Percentiles rank a stretch among this genome's conserved stretches.
phyloP scores from a whole-genome alignment of 345 rosid species.

The Linum usitatissimum region DNA sequence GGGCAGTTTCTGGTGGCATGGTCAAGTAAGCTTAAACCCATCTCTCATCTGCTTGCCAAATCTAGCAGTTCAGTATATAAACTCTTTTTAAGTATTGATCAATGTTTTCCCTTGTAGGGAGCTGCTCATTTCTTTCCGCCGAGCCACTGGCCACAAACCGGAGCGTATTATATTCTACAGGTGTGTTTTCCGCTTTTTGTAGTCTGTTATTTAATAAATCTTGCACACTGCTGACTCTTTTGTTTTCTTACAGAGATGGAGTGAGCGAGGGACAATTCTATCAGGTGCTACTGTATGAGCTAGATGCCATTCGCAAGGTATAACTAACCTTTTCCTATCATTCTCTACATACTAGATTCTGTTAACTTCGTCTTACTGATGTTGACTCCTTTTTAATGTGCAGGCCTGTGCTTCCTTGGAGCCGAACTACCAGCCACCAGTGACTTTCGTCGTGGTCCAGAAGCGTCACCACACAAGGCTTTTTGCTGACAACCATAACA shows the following conservation, averaged over 20 bases:
- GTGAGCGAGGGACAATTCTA: constrained; percentile 42
- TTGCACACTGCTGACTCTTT: not conserved
- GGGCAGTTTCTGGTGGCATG: constrained; percentile 37
- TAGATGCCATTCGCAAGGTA: constrained; percentile 42
- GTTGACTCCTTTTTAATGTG: not conserved
- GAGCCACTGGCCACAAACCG: constrained; percentile 34
- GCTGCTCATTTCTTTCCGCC: constrained; percentile 29
- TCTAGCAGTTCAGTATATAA: not conserved
- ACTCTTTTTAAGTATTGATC: no score
- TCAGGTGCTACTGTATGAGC: constrained; percentile 31
- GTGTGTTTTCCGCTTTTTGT: not conserved
- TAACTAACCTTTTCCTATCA: not conserved
- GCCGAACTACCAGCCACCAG: constrained; percentile 33
- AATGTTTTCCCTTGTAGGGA: constrained; percentile 17
- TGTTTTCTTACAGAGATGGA: constrained; percentile 22
- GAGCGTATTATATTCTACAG: constrained; percentile 35
- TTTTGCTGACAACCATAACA: constrained; percentile 28
- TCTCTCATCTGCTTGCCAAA: not conserved
- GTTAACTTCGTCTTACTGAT: constrained; percentile 3
- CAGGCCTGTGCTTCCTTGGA: constrained; percentile 38
- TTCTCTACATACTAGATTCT: not conserved
- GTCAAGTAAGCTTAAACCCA: constrained; percentile 30
- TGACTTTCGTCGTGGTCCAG: constrained; percentile 35
- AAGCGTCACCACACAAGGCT: constrained; percentile 38
- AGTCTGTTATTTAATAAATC: not conserved